Conservation (phyloP, 2,329 filamentous ascomycete species). For the Fusarium abutilonis region DNA sequence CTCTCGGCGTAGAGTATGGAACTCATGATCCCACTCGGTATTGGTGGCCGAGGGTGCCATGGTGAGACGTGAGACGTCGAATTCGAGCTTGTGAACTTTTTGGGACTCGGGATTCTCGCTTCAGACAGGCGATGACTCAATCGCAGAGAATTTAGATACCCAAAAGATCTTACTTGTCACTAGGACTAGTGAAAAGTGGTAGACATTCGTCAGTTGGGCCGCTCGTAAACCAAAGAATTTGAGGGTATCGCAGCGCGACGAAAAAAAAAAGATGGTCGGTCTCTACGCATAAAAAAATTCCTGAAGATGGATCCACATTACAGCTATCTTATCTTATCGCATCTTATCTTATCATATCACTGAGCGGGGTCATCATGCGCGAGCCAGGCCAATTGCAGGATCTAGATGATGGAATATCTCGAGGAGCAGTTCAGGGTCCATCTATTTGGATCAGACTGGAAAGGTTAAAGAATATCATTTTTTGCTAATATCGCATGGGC, state of each 20-base stretch:
- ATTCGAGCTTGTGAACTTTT: constrained; percentile 10
- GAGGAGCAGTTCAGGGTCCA: neutral
- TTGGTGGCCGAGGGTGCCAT: constrained; percentile 69
- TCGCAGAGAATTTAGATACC: neutral
- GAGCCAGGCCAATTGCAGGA: constrained; percentile 19
- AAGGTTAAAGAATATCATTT: neutral
- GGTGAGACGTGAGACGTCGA: constrained; percentile 33
- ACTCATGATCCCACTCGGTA: constrained; percentile 84
- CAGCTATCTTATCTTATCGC: constrained; percentile 18
- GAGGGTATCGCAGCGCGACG: constrained; percentile 44
- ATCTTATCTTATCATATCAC: constrained; percentile 19
- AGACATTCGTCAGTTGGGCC: constrained; percentile 30
- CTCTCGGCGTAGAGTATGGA: constrained; percentile 85
- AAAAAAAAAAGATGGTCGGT: constrained; percentile 38
- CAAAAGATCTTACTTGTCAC: constrained; percentile 20
- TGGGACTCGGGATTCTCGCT: constrained; percentile 5
- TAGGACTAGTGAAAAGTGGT: constrained; percentile 16
- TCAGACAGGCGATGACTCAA: neutral
- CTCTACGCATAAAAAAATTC: constrained; percentile 44
- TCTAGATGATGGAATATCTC: neutral
- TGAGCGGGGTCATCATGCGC: constrained; percentile 5
- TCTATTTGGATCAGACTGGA: neutral
- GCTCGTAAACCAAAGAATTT: constrained; percentile 39
- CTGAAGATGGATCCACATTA: constrained; percentile 14
- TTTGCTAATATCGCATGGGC: too few relatives aligned